Evolutionary conservation across 306 rosid species (phyloP).

Genomic region (Aeschynomene evenia): DNA sequence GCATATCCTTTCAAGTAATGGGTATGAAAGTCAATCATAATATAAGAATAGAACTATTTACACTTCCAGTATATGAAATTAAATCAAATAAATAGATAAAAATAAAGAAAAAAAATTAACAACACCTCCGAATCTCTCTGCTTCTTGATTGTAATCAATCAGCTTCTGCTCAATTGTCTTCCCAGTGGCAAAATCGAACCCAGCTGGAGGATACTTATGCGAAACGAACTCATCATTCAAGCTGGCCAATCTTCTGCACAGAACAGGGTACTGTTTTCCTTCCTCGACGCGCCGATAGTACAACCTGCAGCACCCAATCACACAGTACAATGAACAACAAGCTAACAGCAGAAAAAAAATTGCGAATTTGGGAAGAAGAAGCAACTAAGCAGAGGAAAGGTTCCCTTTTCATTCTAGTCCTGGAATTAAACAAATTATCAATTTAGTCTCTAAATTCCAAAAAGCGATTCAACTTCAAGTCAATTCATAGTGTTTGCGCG

Average conservation of each 20-base stretch:
- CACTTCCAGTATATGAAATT: no score
- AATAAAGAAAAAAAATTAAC: not conserved
- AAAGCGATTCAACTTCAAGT: no score
- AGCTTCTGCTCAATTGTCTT: constrained; percentile 92
- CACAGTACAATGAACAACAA: not conserved
- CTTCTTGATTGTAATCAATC: constrained; percentile 82
- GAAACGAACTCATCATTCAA: constrained; percentile 79
- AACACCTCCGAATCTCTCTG: constrained; percentile 84
- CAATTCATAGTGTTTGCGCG: no score
- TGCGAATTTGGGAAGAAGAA: not conserved
- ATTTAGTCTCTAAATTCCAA: no score
- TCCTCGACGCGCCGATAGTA: constrained; percentile 91
- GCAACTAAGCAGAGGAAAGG: no score
- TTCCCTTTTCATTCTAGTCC: no score
- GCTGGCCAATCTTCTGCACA: constrained; percentile 76
- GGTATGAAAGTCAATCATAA: no score
- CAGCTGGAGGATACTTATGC: constrained; percentile 74
- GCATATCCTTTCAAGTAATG: no score
- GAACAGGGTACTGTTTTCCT: constrained; percentile 77
- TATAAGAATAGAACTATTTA: no score
- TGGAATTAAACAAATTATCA: no score
- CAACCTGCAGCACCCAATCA: constrained; percentile 47
- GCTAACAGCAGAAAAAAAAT: not conserved
- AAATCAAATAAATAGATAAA: not conserved
- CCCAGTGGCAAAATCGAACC: constrained; percentile 82